Evolutionary conservation across 73 alveolate genomes (phyloP).

Genomic region (Paramecium sexaurelia): DNA sequence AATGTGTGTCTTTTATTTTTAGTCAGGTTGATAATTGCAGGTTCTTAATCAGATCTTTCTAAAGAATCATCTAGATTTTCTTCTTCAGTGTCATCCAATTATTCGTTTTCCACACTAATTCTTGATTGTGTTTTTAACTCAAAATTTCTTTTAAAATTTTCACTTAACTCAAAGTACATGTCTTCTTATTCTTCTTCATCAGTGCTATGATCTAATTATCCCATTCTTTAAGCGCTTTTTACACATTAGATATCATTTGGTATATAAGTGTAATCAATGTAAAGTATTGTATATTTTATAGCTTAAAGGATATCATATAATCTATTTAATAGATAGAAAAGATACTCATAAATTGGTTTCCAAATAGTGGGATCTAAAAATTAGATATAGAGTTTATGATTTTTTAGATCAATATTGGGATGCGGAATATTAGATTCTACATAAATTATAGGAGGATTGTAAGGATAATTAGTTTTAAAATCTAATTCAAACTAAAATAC

Average conservation of each 20-base stretch:
- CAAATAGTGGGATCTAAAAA: neutral
- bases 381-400: neutral
- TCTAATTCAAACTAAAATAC: neutral
- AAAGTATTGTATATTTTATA: neutral
- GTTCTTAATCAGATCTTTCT: neutral
- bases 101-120: conserved; percentile 16
- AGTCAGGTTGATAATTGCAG: neutral
- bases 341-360: neutral
- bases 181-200: conserved; percentile 32
- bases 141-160: neutral
- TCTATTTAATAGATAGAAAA: neutral
- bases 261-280: neutral
- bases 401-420: conserved; percentile 3
- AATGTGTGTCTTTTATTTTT: neutral
- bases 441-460: neutral
- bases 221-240: conserved; percentile 15
- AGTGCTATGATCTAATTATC: conserved; percentile 12
- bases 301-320: neutral
- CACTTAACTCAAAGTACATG: neutral
- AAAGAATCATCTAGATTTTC: neutral
- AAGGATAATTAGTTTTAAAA: neutral
- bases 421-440: neutral
- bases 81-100: conserved; percentile 5
- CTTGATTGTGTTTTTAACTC: neutral
- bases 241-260: neutral